These are phyloP conservation scores for Cicer pinnatifidum DNA, from an alignment of 306 rosid species.

Conservation along the genomic window DNA sequence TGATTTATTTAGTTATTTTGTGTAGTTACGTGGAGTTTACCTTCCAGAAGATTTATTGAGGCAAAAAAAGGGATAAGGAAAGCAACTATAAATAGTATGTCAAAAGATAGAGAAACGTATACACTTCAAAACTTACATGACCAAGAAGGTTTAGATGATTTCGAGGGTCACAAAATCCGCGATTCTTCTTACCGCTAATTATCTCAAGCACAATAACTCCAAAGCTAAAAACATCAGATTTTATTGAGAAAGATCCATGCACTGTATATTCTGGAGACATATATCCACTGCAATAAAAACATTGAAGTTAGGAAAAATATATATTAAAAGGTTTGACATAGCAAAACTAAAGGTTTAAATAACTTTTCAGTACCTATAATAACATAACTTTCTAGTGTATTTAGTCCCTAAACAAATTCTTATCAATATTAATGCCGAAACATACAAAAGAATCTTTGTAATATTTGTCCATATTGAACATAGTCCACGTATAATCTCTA, in stretches of 20 bases:
- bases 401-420: too few species aligned
- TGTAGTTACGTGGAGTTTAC: background rate
- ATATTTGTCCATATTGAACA: background rate
- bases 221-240: constrained; percentile 1
- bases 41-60: background rate
- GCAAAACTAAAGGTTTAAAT: background rate
- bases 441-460: background rate
- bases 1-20: background rate
- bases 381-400: too few species aligned
- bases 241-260: constrained; percentile 3
- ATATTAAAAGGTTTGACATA: background rate
- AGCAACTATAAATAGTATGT: background rate
- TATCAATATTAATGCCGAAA: too few species aligned
- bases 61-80: background rate
- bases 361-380: too few species aligned
- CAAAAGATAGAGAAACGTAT: background rate
- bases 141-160: constrained; percentile 4
- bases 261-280: background rate
- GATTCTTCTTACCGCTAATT: background rate
- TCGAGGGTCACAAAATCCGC: constrained; percentile 3
- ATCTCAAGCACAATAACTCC: constrained; percentile 4
- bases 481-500: background rate
- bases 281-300: background rate
- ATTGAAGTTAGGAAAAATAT: background rate
- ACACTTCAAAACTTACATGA: constrained; percentile 4